Percentiles rank a stretch among this genome's conserved stretches.
Conservation (phyloP, 2,329 filamentous ascomycete species). For the Fusarium palustre region DNA sequence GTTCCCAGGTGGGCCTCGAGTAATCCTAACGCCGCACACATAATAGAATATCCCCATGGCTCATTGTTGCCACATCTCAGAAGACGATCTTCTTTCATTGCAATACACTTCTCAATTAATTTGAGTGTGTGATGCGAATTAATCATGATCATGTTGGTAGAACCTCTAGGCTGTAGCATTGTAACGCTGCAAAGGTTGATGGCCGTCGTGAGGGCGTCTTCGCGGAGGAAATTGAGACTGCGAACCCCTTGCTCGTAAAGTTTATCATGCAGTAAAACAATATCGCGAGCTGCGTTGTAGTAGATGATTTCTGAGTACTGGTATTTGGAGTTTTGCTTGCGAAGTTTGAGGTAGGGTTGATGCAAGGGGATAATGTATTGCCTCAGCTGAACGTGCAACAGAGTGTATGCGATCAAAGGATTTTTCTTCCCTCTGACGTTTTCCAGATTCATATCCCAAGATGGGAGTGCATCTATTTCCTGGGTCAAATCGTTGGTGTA, state of each 20-base stretch:
- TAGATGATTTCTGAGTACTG: conserved; percentile 73
- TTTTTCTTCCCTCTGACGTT: conserved; percentile 60
- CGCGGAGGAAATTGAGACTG: conserved; percentile 69
- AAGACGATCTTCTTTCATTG: conserved; percentile 71
- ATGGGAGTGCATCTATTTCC: conserved; percentile 69
- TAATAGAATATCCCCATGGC: conserved; percentile 72
- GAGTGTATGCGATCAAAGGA: conserved; percentile 68
- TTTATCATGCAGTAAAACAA: conserved; percentile 71
- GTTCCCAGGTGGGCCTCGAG: conserved; percentile 69
- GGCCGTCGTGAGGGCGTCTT: conserved; percentile 69
- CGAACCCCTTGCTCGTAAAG: conserved; percentile 69
- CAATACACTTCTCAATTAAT: conserved; percentile 70
- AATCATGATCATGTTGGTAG: conserved; percentile 72
- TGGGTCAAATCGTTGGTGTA: conserved; percentile 71
- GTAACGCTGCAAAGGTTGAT: conserved; percentile 72
- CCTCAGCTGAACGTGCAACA: conserved; percentile 70
- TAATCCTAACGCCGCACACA: conserved; percentile 70
- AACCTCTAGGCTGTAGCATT: conserved; percentile 69
- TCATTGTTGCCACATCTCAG: conserved; percentile 73
- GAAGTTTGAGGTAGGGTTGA: conserved; percentile 69
- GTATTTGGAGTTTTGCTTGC: conserved; percentile 70
- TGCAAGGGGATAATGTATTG: conserved; percentile 73
- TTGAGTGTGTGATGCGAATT: conserved; percentile 70
- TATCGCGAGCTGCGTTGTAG: conserved; percentile 71
- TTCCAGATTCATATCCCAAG: conserved; percentile 61